A percentile compares a stretch with the other conserved stretches of the same genome.
phyloP scores from a whole-genome alignment of 1,284 basidiomycete species.

The Violaceomyces palustris region DNA sequence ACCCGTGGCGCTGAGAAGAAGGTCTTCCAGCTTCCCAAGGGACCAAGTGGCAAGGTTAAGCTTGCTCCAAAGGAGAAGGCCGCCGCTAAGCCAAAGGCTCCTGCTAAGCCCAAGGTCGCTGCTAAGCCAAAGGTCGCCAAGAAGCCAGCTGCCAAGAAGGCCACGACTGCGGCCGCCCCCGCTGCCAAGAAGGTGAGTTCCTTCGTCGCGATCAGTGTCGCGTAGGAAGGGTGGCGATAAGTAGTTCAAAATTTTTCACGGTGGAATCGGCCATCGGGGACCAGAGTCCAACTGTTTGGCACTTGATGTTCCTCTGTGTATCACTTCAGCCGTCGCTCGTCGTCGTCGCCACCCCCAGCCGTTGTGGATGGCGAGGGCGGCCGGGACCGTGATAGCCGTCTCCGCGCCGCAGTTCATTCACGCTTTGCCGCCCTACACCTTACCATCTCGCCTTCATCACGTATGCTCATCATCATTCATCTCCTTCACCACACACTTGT shows the following conservation, averaged over 20 bases:
- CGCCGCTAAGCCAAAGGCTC: slow-evolving; percentile 47
- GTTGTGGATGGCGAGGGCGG: slow-evolving; percentile 2
- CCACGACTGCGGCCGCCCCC: slow-evolving; percentile 29
- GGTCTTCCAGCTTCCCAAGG: slow-evolving; percentile 79
- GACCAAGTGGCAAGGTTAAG: slow-evolving; percentile 72
- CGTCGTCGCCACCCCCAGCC: too few species aligned
- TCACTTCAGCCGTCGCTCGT: not conserved
- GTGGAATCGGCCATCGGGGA: slow-evolving; percentile 3
- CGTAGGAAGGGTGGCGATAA: too few species aligned
- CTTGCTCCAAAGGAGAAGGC: slow-evolving; percentile 61
- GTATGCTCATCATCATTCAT: not conserved
- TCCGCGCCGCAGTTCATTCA: not conserved
- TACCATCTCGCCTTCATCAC: not conserved
- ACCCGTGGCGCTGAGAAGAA: slow-evolving; percentile 71
- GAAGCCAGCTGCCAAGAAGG: slow-evolving; percentile 37
- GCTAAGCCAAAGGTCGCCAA: slow-evolving; percentile 27
- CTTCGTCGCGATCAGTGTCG: slow-evolving; percentile 1
- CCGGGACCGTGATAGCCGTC: slow-evolving; percentile 3
- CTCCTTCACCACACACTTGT: not conserved
- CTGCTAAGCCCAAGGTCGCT: slow-evolving; percentile 63
- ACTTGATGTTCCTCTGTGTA: slow-evolving; percentile 5
- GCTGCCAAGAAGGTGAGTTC: slow-evolving; percentile 40
- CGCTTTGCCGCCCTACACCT: too few species aligned
- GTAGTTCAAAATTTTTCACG: not conserved
- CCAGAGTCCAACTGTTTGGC: slow-evolving; percentile 6